Percentiles rank a stretch among this genome's conserved stretches.
phyloP scores from a whole-genome alignment of 1,284 basidiomycete species.

The Papiliotrema flavescens region DNA sequence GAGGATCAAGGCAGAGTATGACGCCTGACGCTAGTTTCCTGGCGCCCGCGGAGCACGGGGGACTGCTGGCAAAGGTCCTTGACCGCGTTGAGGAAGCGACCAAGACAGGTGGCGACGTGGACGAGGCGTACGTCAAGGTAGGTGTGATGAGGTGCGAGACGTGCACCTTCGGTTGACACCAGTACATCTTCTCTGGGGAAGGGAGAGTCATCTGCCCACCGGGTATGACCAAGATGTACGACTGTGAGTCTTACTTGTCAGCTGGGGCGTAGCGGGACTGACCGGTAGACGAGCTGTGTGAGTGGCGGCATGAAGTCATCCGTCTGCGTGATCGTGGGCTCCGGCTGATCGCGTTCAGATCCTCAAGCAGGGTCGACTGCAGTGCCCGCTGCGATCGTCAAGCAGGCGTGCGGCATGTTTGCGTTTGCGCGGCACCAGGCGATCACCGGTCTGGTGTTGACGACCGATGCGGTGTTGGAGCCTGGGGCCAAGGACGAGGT shows the following conservation, averaged over 20 bases:
- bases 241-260: neutral
- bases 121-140: neutral
- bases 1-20: neutral
- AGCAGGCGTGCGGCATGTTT: neutral
- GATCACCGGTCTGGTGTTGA: slow-evolving; percentile 8
- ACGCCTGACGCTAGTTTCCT: neutral
- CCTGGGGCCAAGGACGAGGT: slow-evolving; percentile 7
- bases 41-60: neutral
- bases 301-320: neutral
- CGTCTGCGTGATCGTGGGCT: neutral
- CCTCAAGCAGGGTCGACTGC: slow-evolving; percentile 1
- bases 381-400: slow-evolving; percentile 3
- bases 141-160: neutral
- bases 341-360: too few relatives aligned
- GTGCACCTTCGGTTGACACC: neutral
- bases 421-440: slow-evolving; percentile 3
- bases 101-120: neutral
- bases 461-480: slow-evolving; percentile 11
- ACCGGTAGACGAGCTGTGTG: neutral
- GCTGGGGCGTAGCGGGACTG: neutral
- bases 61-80: neutral
- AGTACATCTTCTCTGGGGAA: neutral
- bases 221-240: neutral
- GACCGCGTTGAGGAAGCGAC: neutral
- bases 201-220: neutral